Percentiles rank a stretch among this genome's conserved stretches.
Evolutionary conservation across 768 basidiomycete genomes (phyloP).

Genomic region (Suillus subaureus): DNA sequence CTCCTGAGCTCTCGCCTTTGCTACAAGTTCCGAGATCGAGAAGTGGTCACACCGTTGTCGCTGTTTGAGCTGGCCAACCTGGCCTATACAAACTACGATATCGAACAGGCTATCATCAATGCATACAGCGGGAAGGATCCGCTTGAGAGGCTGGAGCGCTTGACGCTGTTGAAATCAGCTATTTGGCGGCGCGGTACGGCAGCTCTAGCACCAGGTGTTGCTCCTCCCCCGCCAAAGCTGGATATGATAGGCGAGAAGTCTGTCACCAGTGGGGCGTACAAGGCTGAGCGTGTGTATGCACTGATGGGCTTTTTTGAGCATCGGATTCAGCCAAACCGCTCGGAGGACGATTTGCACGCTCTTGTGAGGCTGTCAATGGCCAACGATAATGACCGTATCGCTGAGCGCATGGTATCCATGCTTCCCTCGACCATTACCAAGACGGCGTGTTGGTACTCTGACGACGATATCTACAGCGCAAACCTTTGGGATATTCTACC

Average conservation of each 20-base stretch:
- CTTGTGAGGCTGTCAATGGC: slow-evolving; percentile 24
- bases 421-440: slow-evolving; percentile 10
- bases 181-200: slow-evolving; percentile 23
- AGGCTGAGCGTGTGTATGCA: slow-evolving; percentile 23
- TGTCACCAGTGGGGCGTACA: slow-evolving; percentile 12
- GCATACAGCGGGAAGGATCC: slow-evolving; percentile 11
- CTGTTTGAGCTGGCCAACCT: slow-evolving; percentile 15
- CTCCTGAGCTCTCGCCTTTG: slow-evolving; percentile 10
- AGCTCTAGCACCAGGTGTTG: slow-evolving; percentile 4
- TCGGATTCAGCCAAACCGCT: slow-evolving; percentile 17
- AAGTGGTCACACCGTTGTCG: background rate
- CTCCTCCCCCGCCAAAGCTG: background rate
- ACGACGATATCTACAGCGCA: slow-evolving; percentile 18
- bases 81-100: slow-evolving; percentile 16
- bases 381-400: slow-evolving; percentile 25
- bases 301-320: slow-evolving; percentile 28
- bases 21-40: slow-evolving; percentile 13
- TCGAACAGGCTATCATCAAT: slow-evolving; percentile 20
- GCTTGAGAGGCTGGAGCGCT: slow-evolving; percentile 19
- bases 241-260: background rate
- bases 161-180: slow-evolving; percentile 19
- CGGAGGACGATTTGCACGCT: slow-evolving; percentile 19
- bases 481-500: slow-evolving; percentile 23
- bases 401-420: slow-evolving; percentile 25
- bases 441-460: slow-evolving; percentile 21